Evolutionary conservation across 1,284 basidiomycete species (phyloP).

Genomic region (Volvariella surrecta): DNA sequence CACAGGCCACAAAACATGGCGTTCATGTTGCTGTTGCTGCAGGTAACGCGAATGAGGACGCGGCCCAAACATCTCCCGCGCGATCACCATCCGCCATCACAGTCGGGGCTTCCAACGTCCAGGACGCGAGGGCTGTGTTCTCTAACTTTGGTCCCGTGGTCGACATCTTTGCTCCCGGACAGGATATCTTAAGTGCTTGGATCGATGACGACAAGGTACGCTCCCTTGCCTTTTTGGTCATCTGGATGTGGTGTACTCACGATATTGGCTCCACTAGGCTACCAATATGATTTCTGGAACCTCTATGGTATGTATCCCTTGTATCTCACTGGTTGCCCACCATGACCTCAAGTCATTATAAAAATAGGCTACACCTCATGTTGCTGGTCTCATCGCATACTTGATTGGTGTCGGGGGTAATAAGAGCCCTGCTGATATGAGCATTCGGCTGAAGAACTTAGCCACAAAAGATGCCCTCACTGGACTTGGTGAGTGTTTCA

Average conservation of each 20-base stretch:
- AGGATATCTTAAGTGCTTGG: conserved; percentile 65
- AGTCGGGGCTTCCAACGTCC: conserved; percentile 67
- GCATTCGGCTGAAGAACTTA: conserved; percentile 14
- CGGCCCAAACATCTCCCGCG: conserved; percentile 34
- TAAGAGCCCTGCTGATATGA: conserved; percentile 19
- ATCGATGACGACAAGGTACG: conserved; percentile 39
- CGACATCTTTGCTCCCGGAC: conserved; percentile 69
- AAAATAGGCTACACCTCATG: conserved; percentile 20
- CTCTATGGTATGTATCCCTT: conserved; percentile 35
- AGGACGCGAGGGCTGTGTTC: conserved; percentile 72
- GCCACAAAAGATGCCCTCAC: conserved; percentile 18
- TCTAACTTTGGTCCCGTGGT: conserved; percentile 66
- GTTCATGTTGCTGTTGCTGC: conserved; percentile 2
- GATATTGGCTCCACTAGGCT: conserved; percentile 17
- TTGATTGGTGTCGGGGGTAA: conserved; percentile 22
- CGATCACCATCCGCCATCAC: conserved; percentile 61
- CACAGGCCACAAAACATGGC: not conserved
- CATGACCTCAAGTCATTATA: not conserved
- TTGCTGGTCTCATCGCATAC: conserved; percentile 27
- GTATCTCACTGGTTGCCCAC: not conserved
- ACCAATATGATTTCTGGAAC: conserved; percentile 60
- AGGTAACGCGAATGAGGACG: not conserved
- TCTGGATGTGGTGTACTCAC: not conserved
- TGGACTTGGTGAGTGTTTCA: conserved; percentile 17
- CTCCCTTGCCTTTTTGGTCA: not conserved